Evolutionary conservation across 495 filamentous ascomycete species (phyloP), one percentile per base, ranked within the genome.

Genomic region (Jackrogersella multiformis): DNA sequence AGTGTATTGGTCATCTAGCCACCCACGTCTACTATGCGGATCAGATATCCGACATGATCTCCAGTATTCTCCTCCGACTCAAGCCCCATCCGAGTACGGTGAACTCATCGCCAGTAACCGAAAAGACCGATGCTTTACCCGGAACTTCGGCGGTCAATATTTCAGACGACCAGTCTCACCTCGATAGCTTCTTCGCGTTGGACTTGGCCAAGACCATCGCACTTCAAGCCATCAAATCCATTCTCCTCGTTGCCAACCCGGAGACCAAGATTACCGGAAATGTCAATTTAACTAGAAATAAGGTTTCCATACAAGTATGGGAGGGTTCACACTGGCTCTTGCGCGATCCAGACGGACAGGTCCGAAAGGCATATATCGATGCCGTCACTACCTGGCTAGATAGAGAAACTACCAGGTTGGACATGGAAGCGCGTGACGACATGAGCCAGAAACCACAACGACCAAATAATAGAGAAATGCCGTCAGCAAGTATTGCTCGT

Each of bases 21-120:
- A 96, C 91, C 0, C 94, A 97, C 73, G 88, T 94, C 12, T 97
- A 97, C 76, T 97, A 97, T 74, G 89, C 90, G 1, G 93, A 97
- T 62, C 93, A 97, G 72, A 90, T 97, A 46, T 87, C 89, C 2
- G 94, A 97, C 73, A 97, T 97, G 91, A 88, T 96, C 45, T 83
- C 87, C 1, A 85, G 91, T 0, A 89, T 97, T 39, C 79, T 97
- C 24, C 77, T 83, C 23, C 88, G 91, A 34, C 84, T 97, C 34
- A 94, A 89, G 69, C 90, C 92, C 5, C 79, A 82, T 4, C 62
- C 73, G 75, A 69, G 77, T 69, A 70, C 71, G 60, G 28, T 84
- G 70, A 70, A 79, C 64, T 75, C 75, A 57, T 48, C 70, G 26
- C 77, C 73, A 6, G 67, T 70, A 18, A 76, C 75, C 7, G 78